Conservation (phyloP, 805 yeast genomes). For the Cyberlindnera maclurae region DNA sequence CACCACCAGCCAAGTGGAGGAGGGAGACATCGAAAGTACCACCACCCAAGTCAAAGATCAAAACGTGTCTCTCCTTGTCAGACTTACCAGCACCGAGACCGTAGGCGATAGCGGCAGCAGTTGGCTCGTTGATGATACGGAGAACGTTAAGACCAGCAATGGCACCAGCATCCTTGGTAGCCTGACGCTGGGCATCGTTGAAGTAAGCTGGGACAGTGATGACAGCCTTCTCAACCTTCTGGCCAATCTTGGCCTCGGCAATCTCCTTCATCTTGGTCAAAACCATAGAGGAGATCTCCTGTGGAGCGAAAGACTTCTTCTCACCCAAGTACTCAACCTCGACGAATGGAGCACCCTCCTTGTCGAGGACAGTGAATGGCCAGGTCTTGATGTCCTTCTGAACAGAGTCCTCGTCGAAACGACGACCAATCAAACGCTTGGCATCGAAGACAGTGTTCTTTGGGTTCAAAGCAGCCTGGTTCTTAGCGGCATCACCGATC, state of each 20-base stretch:
- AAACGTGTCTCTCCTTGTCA: conserved; percentile 77
- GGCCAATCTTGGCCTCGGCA: conserved; percentile 72
- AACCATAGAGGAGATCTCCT: conserved; percentile 71
- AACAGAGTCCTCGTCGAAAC: conserved; percentile 67
- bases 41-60: conserved; percentile 96
- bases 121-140: conserved; percentile 75
- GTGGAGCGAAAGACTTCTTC: conserved; percentile 63
- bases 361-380: conserved; percentile 70
- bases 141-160: conserved; percentile 73
- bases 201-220: conserved; percentile 76
- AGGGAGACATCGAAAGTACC: conserved; percentile 98
- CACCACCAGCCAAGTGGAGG: conserved; percentile 90
- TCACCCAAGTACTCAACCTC: conserved; percentile 67
- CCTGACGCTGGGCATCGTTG: conserved; percentile 77
- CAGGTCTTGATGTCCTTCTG: conserved; percentile 89
- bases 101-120: conserved; percentile 98
- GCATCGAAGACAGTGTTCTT: conserved; percentile 76
- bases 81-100: conserved; percentile 91
- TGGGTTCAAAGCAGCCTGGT: conserved; percentile 78
- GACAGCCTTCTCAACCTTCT: conserved; percentile 66
- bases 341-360: conserved; percentile 59
- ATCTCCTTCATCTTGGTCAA: conserved; percentile 77
- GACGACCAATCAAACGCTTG: conserved; percentile 75
- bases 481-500: conserved; percentile 80
- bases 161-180: conserved; percentile 78